A percentile compares a stretch with the other conserved stretches of the same genome.
Evolutionary conservation across 2,329 filamentous ascomycete genomes (phyloP).

Genomic region (Aureobasidium musti): DNA sequence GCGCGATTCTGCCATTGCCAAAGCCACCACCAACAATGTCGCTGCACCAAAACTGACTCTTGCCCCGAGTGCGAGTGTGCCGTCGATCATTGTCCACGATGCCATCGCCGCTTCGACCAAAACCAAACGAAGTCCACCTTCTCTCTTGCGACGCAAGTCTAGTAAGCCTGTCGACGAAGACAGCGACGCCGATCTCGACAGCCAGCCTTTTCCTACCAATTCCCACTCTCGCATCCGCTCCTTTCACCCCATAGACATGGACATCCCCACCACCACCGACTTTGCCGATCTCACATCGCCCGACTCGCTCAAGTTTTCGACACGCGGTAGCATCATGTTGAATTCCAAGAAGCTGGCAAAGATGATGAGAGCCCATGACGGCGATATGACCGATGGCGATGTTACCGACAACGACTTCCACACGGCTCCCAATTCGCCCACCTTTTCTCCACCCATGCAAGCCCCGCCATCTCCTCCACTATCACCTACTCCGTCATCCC

Average conservation of each 20-base stretch:
- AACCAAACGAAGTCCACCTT: constrained; percentile 30
- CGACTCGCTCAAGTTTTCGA: constrained; percentile 60
- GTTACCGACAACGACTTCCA: constrained; percentile 20
- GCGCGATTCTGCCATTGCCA: constrained; percentile 39
- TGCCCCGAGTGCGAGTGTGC: constrained; percentile 46
- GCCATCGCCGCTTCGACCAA: constrained; percentile 35
- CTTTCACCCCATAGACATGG: constrained; percentile 55
- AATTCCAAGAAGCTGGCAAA: constrained; percentile 50
- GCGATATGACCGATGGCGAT: constrained; percentile 24
- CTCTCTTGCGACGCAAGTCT: constrained; percentile 31
- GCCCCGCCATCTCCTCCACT: constrained; percentile 17
- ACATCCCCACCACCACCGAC: constrained; percentile 54
- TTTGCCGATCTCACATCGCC: constrained; percentile 55
- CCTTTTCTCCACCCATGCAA: constrained; percentile 4
- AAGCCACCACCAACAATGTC: constrained; percentile 10
- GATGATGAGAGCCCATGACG: constrained; percentile 36
- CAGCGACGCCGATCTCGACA: constrained; percentile 27
- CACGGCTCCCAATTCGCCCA: constrained; percentile 22
- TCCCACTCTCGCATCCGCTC: constrained; percentile 35
- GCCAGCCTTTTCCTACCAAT: constrained; percentile 21
- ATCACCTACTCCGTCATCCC: neutral
- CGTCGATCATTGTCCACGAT: constrained; percentile 50
- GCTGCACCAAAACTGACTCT: constrained; percentile 34
- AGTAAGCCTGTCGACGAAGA: constrained; percentile 14
- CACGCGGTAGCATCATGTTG: constrained; percentile 61